Evolutionary conservation across 192 early-diverging fungal species (phyloP), one percentile per base, ranked within the genome.

Genomic region (Chytriomyces sp.): DNA sequence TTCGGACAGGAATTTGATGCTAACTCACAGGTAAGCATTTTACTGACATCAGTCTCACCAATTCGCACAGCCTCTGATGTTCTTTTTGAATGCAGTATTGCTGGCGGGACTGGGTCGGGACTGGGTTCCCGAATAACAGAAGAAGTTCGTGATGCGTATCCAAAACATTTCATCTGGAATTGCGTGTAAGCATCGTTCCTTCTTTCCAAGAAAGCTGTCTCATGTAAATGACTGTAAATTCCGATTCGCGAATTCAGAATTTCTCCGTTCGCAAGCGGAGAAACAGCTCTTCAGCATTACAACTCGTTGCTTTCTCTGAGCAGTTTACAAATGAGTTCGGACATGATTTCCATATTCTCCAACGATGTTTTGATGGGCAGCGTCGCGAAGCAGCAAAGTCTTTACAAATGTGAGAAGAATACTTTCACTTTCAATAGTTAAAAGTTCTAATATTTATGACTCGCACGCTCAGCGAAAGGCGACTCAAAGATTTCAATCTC

Each of bases 71-170:
- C 4, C 0, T 35, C 35, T 35, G 35, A 35, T 35, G 35, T 4
- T 35, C 0, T 35, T 35, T 35, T 35, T 35, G 35, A 2, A 35
- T 35, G 4, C 65, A 83, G 80, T 50, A 72, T 83, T 11, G 84
- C 84, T 7, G 84, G 84, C 5, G 85, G 85, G 0, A 86, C 85
- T 6, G 85, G 85, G 1, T 80, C 82, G 28, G 85, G 85, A 1
- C 50, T 86, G 5, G 83, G 85, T 10, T 86, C 85, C 9, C 67
- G 80, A 72, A 11, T 86, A n/a, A 62, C 68, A 23, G 82, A 86
- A 59, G 81, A 82, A 23, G 13, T 84, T 23, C 72, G 85, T 13
- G 79, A 84, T 57, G 53, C 24, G 5, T 76, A 72, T 35, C 82
- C 81, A 16, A 82, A 82, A 48, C 23, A 47, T 0, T 73, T 62